Evolutionary conservation across 805 yeast species (phyloP), one percentile per base, ranked within the genome.

Genomic region (Kodamaea restingae): DNA sequence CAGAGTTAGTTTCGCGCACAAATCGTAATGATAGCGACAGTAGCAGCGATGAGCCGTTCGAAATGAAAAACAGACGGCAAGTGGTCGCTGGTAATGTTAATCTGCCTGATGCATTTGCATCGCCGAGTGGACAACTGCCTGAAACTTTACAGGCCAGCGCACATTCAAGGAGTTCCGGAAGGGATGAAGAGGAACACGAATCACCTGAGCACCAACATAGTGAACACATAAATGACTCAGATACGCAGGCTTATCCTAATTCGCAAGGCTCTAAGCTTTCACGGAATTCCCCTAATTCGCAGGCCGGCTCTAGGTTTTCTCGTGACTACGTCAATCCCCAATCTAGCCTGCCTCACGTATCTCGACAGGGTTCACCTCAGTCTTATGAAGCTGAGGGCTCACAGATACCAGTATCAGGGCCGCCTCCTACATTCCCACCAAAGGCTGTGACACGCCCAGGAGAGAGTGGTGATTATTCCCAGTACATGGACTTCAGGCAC

Each of bases 401-500:
- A 8, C 22, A 6, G 22, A 20, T 20, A 20, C 31, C 31, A 7
- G 14, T 27, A 14, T 15, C 27, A 6, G 36, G 36, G n/a, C 35
- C 40, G 3, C 40, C 35, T 4, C 40, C 40, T 6, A 5, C 26
- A 8, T 35, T 17, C 10, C 35, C 34, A 18, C 40, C 40, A 7
- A 15, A 21, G 18, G 32, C 40, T 7, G 35, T 32, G 7, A 24
- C 31, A 3, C n/a, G n/a, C 12, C 12, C 21, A 12, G 17, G 21
- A 17, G 21, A 10, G 17, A 27, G 31, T 14, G 21, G 21, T 10
- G 21, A 30, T 17, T 30, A 10, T 32, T 17, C 21, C 11, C 41
- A 43, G 25, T 44, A 43, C 14, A 42, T 42, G 17, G 48, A 49
- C 11, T 47, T 47, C 37, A 31, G 49, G 10, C 44, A 38, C 10